phyloP scores from a whole-genome alignment of 2,329 filamentous ascomycete species.

The Moelleriella libera region DNA sequence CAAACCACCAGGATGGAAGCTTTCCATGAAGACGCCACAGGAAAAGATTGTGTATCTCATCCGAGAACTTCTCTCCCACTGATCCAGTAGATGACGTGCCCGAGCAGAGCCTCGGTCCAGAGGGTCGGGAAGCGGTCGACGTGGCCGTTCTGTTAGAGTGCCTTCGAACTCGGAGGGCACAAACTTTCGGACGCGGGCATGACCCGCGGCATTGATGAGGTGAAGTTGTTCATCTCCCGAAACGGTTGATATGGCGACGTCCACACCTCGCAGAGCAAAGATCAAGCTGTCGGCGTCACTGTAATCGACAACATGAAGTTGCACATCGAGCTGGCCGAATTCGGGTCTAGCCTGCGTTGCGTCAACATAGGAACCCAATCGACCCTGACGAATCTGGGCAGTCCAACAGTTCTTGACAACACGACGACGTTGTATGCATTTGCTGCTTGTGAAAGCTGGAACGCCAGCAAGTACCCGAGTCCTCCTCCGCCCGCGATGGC shows the following conservation, averaged over 20 bases:
- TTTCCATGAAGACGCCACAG: conserved; percentile 64
- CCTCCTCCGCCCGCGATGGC: conserved; percentile 32
- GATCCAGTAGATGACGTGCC: conserved; percentile 41
- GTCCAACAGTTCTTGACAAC: conserved; percentile 39
- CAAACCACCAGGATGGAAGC: conserved; percentile 56
- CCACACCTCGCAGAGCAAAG: conserved; percentile 56
- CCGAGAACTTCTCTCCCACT: conserved; percentile 32
- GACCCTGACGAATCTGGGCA: neutral
- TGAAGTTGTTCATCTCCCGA: conserved; percentile 51
- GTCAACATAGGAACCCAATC: conserved; percentile 7
- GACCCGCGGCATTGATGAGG: conserved; percentile 57
- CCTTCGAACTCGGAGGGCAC: conserved; percentile 68
- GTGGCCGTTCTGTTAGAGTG: conserved; percentile 27
- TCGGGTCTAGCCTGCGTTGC: conserved; percentile 34
- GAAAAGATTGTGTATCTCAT: conserved; percentile 60
- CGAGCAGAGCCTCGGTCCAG: conserved; percentile 45
- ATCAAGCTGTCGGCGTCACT: conserved; percentile 39
- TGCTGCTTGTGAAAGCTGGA: conserved; percentile 38
- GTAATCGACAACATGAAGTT: conserved; percentile 59
- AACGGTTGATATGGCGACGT: conserved; percentile 64
- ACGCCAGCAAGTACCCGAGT: conserved; percentile 28
- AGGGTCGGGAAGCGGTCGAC: conserved; percentile 37
- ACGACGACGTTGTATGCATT: conserved; percentile 56
- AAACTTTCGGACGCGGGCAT: conserved; percentile 51
- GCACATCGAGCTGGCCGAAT: conserved; percentile 41